Base-by-base conservation (phyloP, 1,139 yeast genomes). In the Geotrichum klebahnii region DNA sequence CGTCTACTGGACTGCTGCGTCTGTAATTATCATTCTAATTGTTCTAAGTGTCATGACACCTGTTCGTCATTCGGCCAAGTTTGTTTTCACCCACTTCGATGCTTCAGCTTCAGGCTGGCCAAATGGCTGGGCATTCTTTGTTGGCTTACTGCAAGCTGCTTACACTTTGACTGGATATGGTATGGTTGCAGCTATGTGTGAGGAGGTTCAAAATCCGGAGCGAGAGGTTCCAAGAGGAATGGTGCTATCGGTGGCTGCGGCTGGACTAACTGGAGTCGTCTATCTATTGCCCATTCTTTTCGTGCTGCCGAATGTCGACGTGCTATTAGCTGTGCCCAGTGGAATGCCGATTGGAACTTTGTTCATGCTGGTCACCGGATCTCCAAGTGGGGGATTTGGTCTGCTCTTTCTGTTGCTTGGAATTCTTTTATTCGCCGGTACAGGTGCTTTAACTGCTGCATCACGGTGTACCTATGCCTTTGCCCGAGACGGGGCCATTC, bases 121-220 rank as follows among this genome's bases (percentile, higher is more conserved):
- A 14, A 48, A 55, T 35, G 60, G 59, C 2, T 60, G 60, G 48
- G 61, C 58, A 2, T 58, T 59, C 55, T 57, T 59, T 43, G 55
- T 85, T 29, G 94, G 94, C 0, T 75, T 86, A 48, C 89, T 84
- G 62, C 84, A 86, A 57, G 81, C 90, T 0, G 82, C 87, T 31
- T 84, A 84, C 65, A 84, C 92, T 20, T 70, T 85, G 59, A 85
- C 87, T 55, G 95, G 95, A 0, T 86, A 84, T 64, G 94, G 94
- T 22, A 80, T 85, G 79, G 72, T 85, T 29, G 84, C 86, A 20
- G 81, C 92, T 4, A 77, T 86, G 74, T 81, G 89, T 40, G 95
- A 86, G 62, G 95, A 86, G 67, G 92, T 85, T 10, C 80, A 81
- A 56, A 73, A 73, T 33, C 92, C 95, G 0, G 90, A 85, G 62